A percentile compares a stretch with the other conserved stretches of the same genome.
These are phyloP conservation scores for Helotiales sp. DNA, from an alignment of 2,329 filamentous ascomycete species.

Conservation along the genomic window DNA sequence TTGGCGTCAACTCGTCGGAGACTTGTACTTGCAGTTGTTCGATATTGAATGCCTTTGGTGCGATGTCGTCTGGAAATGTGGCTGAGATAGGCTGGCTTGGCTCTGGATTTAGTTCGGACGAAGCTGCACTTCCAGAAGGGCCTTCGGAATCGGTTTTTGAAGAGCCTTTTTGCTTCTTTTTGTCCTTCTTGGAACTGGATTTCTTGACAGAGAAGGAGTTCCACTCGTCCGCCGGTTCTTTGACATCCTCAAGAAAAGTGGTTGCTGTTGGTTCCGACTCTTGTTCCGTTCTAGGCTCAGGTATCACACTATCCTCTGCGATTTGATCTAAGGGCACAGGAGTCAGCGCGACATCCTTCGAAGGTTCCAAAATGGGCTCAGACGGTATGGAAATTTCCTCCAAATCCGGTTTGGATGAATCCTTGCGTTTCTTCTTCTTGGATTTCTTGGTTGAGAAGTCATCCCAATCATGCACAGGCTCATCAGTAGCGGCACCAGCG, in stretches of 20 bases:
- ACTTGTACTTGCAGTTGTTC: neutral
- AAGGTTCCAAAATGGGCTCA: constrained; percentile 16
- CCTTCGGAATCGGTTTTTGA: constrained; percentile 11
- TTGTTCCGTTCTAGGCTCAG: neutral
- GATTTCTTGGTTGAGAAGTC: constrained; percentile 29
- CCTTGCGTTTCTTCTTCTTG: constrained; percentile 34
- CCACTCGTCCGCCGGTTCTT: constrained; percentile 27
- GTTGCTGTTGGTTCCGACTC: neutral
- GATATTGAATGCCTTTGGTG: neutral
- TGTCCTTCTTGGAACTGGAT: constrained; percentile 30
- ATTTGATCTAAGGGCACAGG: constrained; percentile 19
- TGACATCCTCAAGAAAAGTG: neutral
- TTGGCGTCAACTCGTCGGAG: neutral
- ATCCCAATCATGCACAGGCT: constrained; percentile 23
- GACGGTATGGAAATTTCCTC: constrained; percentile 15
- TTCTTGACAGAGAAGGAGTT: constrained; percentile 10
- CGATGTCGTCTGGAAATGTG: neutral
- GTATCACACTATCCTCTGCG: constrained; percentile 2
- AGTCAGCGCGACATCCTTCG: constrained; percentile 17
- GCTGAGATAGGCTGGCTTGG: neutral
- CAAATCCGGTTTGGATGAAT: constrained; percentile 25
- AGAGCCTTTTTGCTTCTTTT: constrained; percentile 19
- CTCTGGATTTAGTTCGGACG: constrained; percentile 13
- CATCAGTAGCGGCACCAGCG: neutral
- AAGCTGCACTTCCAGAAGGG: constrained; percentile 17